These are phyloP conservation scores for Blastobotrys chiropterorum DNA, from an alignment of 805 yeast genomes.

Conservation along the genomic window DNA sequence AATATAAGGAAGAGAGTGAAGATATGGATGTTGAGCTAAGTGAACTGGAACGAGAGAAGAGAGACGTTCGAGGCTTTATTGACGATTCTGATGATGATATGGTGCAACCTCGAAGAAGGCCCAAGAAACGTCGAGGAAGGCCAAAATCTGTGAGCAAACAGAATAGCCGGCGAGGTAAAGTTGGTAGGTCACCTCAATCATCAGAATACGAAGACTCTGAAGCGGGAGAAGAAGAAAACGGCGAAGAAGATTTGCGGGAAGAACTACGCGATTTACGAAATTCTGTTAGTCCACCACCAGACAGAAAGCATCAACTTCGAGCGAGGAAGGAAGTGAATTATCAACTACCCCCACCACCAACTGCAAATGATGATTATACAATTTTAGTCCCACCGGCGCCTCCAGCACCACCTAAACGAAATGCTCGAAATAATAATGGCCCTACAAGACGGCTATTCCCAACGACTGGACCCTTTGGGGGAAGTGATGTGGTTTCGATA, in stretches of 20 bases:
- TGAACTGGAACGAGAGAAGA: constrained; percentile 9
- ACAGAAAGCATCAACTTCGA: constrained; percentile 38
- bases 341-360: constrained; percentile 74
- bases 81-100: constrained; percentile 11
- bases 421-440: constrained; percentile 31
- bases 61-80: constrained; percentile 5
- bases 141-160: neutral
- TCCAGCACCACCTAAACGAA: constrained; percentile 25
- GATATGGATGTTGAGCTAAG: constrained; percentile 6
- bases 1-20: constrained; percentile 2
- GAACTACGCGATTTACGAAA: constrained; percentile 21
- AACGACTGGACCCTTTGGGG: constrained; percentile 97
- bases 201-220: constrained; percentile 9
- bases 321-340: constrained; percentile 73
- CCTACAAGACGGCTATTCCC: constrained; percentile 69
- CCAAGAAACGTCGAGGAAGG: constrained; percentile 4
- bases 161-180: neutral
- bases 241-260: constrained; percentile 10
- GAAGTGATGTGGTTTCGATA: constrained; percentile 81
- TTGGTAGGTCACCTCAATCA: constrained; percentile 2
- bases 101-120: constrained; percentile 1
- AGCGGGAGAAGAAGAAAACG: constrained; percentile 9
- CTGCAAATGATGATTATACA: constrained; percentile 18
- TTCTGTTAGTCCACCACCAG: constrained; percentile 39
- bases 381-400: constrained; percentile 27